A percentile compares a stretch with the other conserved stretches of the same genome.
Conservation (phyloP, 2,329 filamentous ascomycete genomes). For the Pleomassaria siparia region DNA sequence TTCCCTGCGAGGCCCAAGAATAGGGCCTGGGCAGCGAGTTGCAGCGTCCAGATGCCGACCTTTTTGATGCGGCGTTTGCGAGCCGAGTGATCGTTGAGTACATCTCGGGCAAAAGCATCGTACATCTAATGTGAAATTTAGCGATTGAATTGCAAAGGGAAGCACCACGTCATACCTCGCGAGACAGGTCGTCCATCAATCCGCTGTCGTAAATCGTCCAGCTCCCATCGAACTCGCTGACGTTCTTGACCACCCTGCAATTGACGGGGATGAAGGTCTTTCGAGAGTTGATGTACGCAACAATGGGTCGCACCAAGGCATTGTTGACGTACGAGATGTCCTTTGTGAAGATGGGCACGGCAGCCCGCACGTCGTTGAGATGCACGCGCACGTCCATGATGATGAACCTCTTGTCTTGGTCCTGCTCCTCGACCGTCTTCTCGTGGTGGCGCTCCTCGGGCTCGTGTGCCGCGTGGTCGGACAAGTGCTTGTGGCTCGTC, state of each 20-base stretch:
- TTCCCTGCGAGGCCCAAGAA: constrained; percentile 95
- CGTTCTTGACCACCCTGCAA: constrained; percentile 89
- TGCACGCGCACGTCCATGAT: constrained; percentile 95
- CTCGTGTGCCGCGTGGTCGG: constrained; percentile 36
- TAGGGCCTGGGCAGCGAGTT: constrained; percentile 86
- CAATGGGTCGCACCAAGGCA: constrained; percentile 89
- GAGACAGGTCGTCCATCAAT: constrained; percentile 88
- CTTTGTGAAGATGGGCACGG: constrained; percentile 87
- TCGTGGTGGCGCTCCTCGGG: constrained; percentile 22
- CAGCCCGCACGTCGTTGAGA: constrained; percentile 90
- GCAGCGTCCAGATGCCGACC: constrained; percentile 94
- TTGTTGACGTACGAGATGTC: constrained; percentile 96
- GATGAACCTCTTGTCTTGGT: constrained; percentile 73
- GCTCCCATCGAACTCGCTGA: constrained; percentile 87
- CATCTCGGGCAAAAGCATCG: constrained; percentile 87
- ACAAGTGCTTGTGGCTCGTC: constrained; percentile 61
- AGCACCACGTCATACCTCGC: constrained; percentile 62
- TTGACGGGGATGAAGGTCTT: constrained; percentile 94
- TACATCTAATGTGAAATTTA: constrained; percentile 62
- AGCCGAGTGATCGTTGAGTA: constrained; percentile 86
- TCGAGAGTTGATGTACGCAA: constrained; percentile 96
- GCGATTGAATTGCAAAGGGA: constrained; percentile 2
- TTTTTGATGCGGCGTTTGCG: constrained; percentile 87
- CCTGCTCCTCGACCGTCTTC: constrained; percentile 10
- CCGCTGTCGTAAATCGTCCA: constrained; percentile 96